phyloP scores from a whole-genome alignment of 805 yeast species.

The Candida berthetii region DNA sequence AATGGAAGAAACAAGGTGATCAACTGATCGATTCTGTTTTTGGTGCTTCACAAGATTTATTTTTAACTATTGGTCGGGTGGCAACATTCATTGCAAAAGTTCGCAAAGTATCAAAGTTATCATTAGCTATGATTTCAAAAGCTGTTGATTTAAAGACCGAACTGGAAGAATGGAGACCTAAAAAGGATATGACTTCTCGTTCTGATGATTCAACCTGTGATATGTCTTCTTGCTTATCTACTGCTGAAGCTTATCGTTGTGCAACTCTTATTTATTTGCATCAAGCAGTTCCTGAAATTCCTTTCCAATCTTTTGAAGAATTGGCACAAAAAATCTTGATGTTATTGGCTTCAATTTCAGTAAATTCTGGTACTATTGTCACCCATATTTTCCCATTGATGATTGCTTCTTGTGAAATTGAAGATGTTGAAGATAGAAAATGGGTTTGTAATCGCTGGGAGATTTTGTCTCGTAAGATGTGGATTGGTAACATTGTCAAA shows the following conservation, averaged over 20 bases:
- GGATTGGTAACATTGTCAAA: constrained; percentile 63
- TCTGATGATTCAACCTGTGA: constrained; percentile 47
- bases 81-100: constrained; percentile 49
- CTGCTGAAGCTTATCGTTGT: constrained; percentile 65
- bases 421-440: constrained; percentile 48
- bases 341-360: constrained; percentile 57
- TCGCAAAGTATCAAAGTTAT: constrained; percentile 32
- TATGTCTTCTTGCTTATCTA: constrained; percentile 52
- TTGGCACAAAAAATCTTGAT: constrained; percentile 56
- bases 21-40: constrained; percentile 51
- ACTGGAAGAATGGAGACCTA: constrained; percentile 53
- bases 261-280: constrained; percentile 55
- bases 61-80: constrained; percentile 58
- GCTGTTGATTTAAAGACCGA: constrained; percentile 52
- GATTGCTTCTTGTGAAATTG: constrained; percentile 62
- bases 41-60: constrained; percentile 62
- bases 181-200: constrained; percentile 30
- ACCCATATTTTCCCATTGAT: constrained; percentile 62
- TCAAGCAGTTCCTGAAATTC: constrained; percentile 68
- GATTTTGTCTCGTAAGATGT: constrained; percentile 42
- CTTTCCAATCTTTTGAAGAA: constrained; percentile 45
- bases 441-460: constrained; percentile 61
- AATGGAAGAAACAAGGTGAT: not conserved
- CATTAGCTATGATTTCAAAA: constrained; percentile 40
- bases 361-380: constrained; percentile 46